These are phyloP conservation scores for Rhizopogon vulgaris DNA, from an alignment of 768 basidiomycete genomes.

Conservation along the genomic window DNA sequence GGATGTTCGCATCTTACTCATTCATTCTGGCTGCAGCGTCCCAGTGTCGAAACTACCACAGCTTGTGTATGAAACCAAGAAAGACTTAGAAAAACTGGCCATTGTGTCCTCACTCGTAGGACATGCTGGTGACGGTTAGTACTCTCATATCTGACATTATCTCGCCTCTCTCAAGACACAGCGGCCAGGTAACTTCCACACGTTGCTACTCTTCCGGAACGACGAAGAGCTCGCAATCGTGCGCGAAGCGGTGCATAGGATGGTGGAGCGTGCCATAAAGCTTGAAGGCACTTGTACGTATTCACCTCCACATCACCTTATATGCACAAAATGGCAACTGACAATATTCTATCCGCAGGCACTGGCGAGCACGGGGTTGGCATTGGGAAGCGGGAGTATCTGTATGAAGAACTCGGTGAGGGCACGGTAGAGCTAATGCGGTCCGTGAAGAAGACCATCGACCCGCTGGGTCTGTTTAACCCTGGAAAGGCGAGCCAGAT, in stretches of 20 bases:
- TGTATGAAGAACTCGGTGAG: conserved; percentile 75
- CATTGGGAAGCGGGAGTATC: conserved; percentile 74
- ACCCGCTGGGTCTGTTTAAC: conserved; percentile 74
- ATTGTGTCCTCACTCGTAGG: conserved; percentile 65
- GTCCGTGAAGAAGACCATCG: conserved; percentile 66
- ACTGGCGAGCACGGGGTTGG: conserved; percentile 88
- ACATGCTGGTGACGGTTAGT: conserved; percentile 67
- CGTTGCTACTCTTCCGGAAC: conserved; percentile 50
- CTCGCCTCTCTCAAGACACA: not conserved
- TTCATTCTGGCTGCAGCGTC: conserved; percentile 30
- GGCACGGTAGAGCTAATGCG: conserved; percentile 86
- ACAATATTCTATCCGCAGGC: conserved; percentile 29
- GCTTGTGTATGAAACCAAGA: conserved; percentile 62
- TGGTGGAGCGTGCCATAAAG: conserved; percentile 62
- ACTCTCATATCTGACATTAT: conserved; percentile 17
- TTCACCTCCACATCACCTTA: not conserved
- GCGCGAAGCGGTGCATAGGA: conserved; percentile 43
- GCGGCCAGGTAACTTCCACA: conserved; percentile 39
- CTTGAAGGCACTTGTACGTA: conserved; percentile 69
- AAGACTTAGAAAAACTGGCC: conserved; percentile 54
- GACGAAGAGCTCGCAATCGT: conserved; percentile 46
- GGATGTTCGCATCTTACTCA: not conserved
- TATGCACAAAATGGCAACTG: not conserved
- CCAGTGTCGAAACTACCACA: conserved; percentile 62
- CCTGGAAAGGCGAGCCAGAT: conserved; percentile 65